Conservation (phyloP, 345 rosid genomes). For the Eutrema yunnanense region DNA sequence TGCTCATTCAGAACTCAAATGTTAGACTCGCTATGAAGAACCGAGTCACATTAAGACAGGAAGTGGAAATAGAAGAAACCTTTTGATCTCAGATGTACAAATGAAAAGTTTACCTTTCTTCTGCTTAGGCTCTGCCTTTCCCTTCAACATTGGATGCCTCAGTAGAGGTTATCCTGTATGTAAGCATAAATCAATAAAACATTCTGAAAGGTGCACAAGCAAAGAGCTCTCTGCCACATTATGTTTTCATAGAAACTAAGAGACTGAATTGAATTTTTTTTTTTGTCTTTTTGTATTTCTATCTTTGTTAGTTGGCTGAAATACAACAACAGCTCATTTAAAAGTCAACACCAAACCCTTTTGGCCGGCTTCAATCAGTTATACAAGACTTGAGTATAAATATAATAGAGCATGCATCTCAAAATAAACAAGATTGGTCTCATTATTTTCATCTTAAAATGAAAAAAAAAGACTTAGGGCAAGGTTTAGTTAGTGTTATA, state of each 20-base stretch:
- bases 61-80: not conserved
- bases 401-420: constrained; percentile 12
- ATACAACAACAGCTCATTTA: constrained; percentile 19
- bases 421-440: not conserved
- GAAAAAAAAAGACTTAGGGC: not conserved
- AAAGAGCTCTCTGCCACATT: constrained; percentile 20
- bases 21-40: not conserved
- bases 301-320: constrained; percentile 19
- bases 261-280: not conserved
- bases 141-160: constrained; percentile 29
- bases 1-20: constrained; percentile 21
- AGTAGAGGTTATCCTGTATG: constrained; percentile 22
- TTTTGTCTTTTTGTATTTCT: not conserved
- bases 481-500: not conserved
- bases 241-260: constrained; percentile 16
- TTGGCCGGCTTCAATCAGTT: constrained; percentile 29
- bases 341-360: constrained; percentile 16
- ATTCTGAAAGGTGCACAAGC: constrained; percentile 12
- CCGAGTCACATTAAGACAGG: not conserved
- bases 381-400: not conserved
- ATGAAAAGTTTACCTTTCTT: constrained; percentile 16
- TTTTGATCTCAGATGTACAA: not conserved
- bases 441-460: not conserved
- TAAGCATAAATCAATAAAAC: constrained; percentile 11
- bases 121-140: constrained; percentile 12